phyloP scores from a whole-genome alignment of 352 stramenopile species.

The Thalassiosira livingstoniorum region DNA sequence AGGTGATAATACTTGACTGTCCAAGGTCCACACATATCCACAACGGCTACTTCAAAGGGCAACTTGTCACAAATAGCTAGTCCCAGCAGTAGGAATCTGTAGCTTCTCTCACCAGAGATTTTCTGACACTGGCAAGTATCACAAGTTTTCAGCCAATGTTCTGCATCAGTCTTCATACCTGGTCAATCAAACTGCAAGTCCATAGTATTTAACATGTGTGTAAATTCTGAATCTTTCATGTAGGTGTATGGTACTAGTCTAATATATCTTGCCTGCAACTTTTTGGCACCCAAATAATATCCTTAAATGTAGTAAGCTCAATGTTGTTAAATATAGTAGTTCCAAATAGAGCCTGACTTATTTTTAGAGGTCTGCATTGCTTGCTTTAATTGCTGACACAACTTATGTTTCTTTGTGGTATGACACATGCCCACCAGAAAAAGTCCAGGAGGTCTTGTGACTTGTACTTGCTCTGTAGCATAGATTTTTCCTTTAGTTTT shows the following conservation, averaged over 20 bases:
- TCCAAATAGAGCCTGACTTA: neutral
- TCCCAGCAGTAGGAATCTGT: neutral
- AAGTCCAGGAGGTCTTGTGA: too few relatives aligned
- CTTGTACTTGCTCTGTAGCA: too few relatives aligned
- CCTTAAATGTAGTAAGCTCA: neutral
- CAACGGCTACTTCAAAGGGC: conserved; percentile 2
- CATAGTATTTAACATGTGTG: conserved; percentile 18
- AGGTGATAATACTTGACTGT: neutral
- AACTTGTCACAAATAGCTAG: conserved; percentile 4
- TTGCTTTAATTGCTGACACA: neutral
- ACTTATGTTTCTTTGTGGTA: neutral
- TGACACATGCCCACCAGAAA: too few relatives aligned
- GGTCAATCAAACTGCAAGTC: conserved; percentile 1
- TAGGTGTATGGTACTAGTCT: neutral
- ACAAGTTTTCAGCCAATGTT: neutral
- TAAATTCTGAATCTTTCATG: conserved; percentile 2
- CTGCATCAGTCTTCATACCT: neutral
- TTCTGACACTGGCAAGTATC: conserved; percentile 27
- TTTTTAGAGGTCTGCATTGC: neutral
- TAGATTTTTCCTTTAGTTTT: neutral
- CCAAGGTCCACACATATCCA: conserved; percentile 10
- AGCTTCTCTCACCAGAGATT: neutral
- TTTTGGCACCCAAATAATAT: neutral
- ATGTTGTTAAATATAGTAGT: neutral
- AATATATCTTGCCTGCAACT: neutral